Conservation (phyloP, 176 grass and related monocot species). For the Zoysia japonica region DNA sequence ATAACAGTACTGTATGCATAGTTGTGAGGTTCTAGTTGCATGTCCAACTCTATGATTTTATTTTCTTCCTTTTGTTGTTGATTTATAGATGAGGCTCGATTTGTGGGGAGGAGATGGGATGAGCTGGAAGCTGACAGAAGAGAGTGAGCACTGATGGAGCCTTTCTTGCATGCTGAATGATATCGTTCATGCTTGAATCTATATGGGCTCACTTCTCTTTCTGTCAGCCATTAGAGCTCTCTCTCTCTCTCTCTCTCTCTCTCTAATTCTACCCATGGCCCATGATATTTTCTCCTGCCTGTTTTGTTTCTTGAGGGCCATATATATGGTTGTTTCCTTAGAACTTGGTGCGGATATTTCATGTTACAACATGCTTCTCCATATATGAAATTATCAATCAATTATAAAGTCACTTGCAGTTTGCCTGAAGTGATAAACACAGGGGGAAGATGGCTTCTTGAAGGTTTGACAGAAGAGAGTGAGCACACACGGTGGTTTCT, state of each 20-base stretch:
- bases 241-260: neutral
- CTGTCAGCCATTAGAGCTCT: constrained; percentile 50
- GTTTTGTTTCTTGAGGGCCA: neutral
- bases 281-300: neutral
- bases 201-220: constrained; percentile 76
- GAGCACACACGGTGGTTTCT: constrained; percentile 57
- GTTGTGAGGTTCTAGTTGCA: constrained; percentile 3
- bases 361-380: constrained; percentile 12
- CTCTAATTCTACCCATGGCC: neutral
- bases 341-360: constrained; percentile 1
- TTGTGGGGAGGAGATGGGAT: neutral
- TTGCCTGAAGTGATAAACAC: neutral
- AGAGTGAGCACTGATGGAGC: constrained; percentile 86
- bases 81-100: neutral
- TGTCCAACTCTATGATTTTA: neutral
- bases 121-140: constrained; percentile 79
- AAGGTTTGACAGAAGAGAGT: constrained; percentile 67
- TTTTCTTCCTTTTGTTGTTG: neutral
- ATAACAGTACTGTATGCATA: constrained; percentile 37
- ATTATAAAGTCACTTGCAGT: neutral
- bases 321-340: constrained; percentile 20
- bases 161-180: constrained; percentile 65
- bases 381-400: neutral
- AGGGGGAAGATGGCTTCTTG: constrained; percentile 21
- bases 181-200: constrained; percentile 69